Conservation (phyloP, 1,284 basidiomycete genomes). For the Rhodofomes roseus region DNA sequence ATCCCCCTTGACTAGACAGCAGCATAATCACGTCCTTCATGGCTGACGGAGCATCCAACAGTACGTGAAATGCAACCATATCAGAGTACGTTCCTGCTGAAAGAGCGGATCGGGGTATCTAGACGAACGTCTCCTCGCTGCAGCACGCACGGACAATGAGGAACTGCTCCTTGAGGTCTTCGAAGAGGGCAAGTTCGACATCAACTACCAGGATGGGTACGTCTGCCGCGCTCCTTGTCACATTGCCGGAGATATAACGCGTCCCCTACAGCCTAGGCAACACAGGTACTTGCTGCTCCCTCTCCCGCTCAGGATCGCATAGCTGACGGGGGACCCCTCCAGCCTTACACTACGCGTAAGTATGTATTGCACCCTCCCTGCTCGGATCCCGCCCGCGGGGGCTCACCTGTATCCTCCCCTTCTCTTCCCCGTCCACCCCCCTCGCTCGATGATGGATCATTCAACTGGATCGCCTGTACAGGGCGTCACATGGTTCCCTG, state of each 20-base stretch:
- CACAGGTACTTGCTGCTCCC: conserved; percentile 46
- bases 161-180: conserved; percentile 65
- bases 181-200: conserved; percentile 53
- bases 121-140: conserved; percentile 76
- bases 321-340: conserved; percentile 1
- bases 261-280: conserved; percentile 57
- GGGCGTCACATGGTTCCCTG: conserved; percentile 54
- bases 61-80: conserved; percentile 23
- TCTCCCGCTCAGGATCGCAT: neutral
- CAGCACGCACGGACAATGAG: conserved; percentile 74
- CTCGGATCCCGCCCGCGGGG: neutral
- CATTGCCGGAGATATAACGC: neutral
- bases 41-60: conserved; percentile 36
- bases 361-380: conserved; percentile 12
- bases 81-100: neutral
- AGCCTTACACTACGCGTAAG: conserved; percentile 84
- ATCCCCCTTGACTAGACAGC: neutral
- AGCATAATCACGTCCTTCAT: neutral
- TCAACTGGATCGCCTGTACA: conserved; percentile 17
- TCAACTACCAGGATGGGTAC: conserved; percentile 78
- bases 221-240: conserved; percentile 21
- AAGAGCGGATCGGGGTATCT: conserved; percentile 3
- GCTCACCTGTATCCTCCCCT: neutral
- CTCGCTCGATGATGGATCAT: neutral
- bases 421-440: too few relatives aligned